These are phyloP conservation scores for Atalantia buxifolia DNA, from an alignment of 345 rosid species.

Conservation along the genomic window DNA sequence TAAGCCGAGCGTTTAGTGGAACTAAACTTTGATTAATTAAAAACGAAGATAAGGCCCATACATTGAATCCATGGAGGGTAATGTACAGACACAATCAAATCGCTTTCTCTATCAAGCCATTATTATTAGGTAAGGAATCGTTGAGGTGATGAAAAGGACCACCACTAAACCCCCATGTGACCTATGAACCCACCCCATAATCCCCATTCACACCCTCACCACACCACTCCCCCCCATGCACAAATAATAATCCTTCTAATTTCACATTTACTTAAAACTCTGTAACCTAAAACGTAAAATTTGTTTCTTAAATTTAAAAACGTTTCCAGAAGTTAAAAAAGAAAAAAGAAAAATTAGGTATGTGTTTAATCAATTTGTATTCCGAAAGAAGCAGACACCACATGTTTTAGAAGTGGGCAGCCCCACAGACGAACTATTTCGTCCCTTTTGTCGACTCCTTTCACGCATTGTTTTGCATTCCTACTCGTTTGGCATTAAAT, in stretches of 20 bases:
- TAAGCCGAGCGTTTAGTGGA: background rate
- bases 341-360: background rate
- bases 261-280: background rate
- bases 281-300: background rate
- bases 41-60: background rate
- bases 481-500: background rate
- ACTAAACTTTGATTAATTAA: background rate
- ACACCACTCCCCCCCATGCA: background rate
- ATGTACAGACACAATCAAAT: background rate
- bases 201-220: background rate
- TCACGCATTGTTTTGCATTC: background rate
- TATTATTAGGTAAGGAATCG: slow-evolving; percentile 5
- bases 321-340: no score
- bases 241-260: background rate
- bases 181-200: background rate
- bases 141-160: slow-evolving; percentile 22
- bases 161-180: slow-evolving; percentile 20
- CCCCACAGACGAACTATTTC: background rate
- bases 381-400: background rate
- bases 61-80: background rate
- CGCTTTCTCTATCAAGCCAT: slow-evolving; percentile 16
- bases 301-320: background rate
- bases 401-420: background rate
- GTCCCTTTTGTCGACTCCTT: background rate
- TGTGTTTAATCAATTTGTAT: background rate